phyloP scores from a whole-genome alignment of 768 basidiomycete species.

The Termitomyces sp. region DNA sequence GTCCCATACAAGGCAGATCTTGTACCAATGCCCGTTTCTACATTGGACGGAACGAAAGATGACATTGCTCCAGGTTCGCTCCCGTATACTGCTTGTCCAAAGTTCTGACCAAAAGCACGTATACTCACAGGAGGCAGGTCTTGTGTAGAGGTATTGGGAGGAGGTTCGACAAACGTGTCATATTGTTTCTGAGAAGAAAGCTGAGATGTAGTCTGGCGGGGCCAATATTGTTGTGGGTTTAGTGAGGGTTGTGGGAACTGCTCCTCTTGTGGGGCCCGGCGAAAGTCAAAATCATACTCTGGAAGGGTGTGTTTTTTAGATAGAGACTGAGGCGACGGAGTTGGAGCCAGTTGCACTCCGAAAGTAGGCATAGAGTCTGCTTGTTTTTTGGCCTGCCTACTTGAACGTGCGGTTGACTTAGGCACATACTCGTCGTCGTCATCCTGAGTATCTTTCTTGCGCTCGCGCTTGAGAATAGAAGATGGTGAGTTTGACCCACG shows the following conservation, averaged over 20 bases:
- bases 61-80: not conserved
- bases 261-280: not conserved
- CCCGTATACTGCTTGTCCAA: not conserved
- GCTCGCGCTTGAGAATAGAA: constrained; percentile 50
- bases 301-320: not conserved
- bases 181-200: not conserved
- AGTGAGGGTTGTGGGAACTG: not conserved
- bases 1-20: not conserved
- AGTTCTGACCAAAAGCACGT: not conserved
- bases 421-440: not conserved
- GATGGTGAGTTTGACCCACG: constrained; percentile 29
- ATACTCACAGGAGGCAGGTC: not conserved
- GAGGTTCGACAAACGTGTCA: not conserved
- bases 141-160: not conserved
- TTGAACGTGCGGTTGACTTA: not conserved
- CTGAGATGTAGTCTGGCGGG: not conserved
- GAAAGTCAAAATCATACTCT: not conserved
- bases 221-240: constrained; percentile 2
- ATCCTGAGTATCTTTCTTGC: constrained; percentile 43
- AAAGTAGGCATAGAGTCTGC: not conserved
- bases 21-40: not conserved
- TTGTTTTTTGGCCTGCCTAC: not conserved
- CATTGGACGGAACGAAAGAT: not conserved
- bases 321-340: not conserved
- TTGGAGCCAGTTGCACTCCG: not conserved